phyloP scores from a whole-genome alignment of 2,329 filamentous ascomycete species.

The Fusarium equiseti region DNA sequence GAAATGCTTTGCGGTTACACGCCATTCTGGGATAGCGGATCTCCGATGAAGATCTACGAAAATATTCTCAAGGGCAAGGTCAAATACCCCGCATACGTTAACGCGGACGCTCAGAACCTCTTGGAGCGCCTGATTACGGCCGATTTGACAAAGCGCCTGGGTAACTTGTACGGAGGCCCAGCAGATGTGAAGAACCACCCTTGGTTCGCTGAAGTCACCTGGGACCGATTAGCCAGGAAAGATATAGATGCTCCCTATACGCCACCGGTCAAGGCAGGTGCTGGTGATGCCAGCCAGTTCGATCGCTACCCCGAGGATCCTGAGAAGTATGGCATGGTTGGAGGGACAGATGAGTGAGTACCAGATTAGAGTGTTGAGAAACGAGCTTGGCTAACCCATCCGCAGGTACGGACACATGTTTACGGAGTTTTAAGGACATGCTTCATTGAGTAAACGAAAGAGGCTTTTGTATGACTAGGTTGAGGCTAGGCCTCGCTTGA shows the following conservation, averaged over 20 bases:
- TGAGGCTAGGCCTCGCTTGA: constrained; percentile 20
- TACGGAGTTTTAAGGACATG: constrained; percentile 72
- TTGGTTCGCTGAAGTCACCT: constrained; percentile 98
- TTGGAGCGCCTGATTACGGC: constrained; percentile 93
- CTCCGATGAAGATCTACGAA: constrained; percentile 99
- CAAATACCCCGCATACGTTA: constrained; percentile 96
- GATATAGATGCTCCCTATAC: constrained; percentile 99
- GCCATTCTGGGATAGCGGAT: constrained; percentile 98
- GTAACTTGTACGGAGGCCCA: constrained; percentile 91
- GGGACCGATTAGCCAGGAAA: constrained; percentile 93
- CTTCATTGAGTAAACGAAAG: constrained; percentile 27
- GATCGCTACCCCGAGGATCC: constrained; percentile 98
- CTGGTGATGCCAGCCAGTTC: constrained; percentile 96
- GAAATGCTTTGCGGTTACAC: constrained; percentile 99
- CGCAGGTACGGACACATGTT: constrained; percentile 79
- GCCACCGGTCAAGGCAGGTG: constrained; percentile 91
- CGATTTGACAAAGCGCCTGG: constrained; percentile 93
- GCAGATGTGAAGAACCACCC: constrained; percentile 94
- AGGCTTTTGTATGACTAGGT: constrained; percentile 39
- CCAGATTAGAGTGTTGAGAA: background rate
- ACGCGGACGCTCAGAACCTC: constrained; percentile 92
- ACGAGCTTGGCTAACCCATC: constrained; percentile 28
- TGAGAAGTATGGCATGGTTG: constrained; percentile 83
- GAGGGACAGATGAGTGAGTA: constrained; percentile 84
- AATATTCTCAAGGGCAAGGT: constrained; percentile 96